Base-by-base conservation (phyloP, 176 grass and related monocot genomes). In the Poa annua region DNA sequence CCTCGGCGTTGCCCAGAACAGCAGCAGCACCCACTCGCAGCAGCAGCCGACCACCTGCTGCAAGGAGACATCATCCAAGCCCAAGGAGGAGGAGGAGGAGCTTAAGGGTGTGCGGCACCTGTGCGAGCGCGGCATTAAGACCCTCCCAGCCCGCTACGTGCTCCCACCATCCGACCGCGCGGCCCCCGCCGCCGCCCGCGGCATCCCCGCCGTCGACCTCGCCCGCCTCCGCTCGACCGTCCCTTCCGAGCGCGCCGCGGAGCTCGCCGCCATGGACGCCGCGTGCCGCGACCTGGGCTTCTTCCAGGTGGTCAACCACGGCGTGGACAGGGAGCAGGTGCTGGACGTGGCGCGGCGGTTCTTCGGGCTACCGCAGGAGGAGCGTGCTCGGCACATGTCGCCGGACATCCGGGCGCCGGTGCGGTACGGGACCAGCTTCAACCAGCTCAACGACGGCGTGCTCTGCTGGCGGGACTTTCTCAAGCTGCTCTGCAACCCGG, bases 271-370 rank as follows among this genome's bases (percentile, higher is more conserved):
- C 13, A 50, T 98, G 2, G 90, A 88, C 42, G 80, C 78, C 3
- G 96, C 96, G 8, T 98, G 93, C 89, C 76, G 82, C 7, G 85
- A 93, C 4, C 87, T 81, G 41, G 96, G 96, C 9, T 98, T 98
- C 91, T 98, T 98, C 16, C 96, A 98, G 95, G 87, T 93, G 81
- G 91, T 98, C 78, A 98, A 98, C 89, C 96, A 98, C 47, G 85
- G 83, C 3, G 78, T 92, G 0, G 80, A 22, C 0, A 47, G 8
- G 49, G 76, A 0, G 59, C 80, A 59, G 4, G 77, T 93, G 85
- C 82, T 88, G 16, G 87, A 87, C 62, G 93, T 88, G 68, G 89
- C 86, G 73, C 81, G 71, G 33, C 90, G 96, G 1, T 98, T 98
- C 87, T 98, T 98, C 87, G 83, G 55, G 32, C 87, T 93, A 53